Base-by-base conservation (phyloP, 139 green algal species). In the Chlamydomonas applanata region DNA sequence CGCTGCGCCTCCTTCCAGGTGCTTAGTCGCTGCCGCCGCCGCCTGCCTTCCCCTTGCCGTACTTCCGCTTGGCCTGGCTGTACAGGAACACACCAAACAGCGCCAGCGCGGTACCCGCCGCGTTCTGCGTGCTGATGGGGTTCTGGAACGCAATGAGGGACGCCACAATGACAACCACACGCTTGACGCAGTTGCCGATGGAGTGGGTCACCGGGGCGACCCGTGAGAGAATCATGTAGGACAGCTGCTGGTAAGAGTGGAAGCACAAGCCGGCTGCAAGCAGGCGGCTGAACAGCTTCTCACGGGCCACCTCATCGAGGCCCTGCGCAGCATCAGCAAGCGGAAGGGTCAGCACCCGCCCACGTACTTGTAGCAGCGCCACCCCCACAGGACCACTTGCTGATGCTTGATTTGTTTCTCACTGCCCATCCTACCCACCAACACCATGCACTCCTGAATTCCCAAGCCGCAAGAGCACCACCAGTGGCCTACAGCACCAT, bases 171-270 rank as follows among this genome's bases (percentile, higher is more conserved):
- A 98, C 94, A 56, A 98, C 91, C 52, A 98, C 95, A 17, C 95
- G 84, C 92, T 98, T 98, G 27, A 98, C 87, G 75, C 96, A 99
- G 89, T 99, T 99, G 75, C 94, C 96, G 53, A 99, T 95, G 3
- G 59, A 77, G 60, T 77, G 72, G n/a, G 72, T 77, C 34, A 77
- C 72, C 1, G 72, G 72, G 3, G n/a, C n/a, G 36, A 71, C 20
- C 29, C 25, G 25, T 13, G 62, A 69, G 29, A 87, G 75, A 66
- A 91, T 89, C 75, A 86, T 85, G 76, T 89, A 89, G n/a, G 71
- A 83, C 59, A 96, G 85, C 86, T 95, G 90, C 89, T 99, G 95
- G 86, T 99, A 99, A 61, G 88, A 72, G 78, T 99, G 95, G 91
- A 99, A 99, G 84, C 87, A 94, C 36, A 98, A 24, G 33, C 79